phyloP scores from a whole-genome alignment of 768 basidiomycete genomes.

The Filobasidium floriforme region DNA sequence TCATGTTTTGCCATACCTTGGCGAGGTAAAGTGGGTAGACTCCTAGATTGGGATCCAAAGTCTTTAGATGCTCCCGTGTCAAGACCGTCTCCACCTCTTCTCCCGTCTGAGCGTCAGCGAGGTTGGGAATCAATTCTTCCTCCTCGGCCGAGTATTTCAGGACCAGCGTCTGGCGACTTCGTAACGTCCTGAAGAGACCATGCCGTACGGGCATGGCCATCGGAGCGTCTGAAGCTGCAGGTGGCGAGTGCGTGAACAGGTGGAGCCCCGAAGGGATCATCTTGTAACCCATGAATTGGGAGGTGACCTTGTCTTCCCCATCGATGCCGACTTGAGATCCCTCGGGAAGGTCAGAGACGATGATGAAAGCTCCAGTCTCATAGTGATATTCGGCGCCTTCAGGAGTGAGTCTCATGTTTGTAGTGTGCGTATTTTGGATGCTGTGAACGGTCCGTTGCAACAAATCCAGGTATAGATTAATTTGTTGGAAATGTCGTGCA shows the following conservation, averaged over 20 bases:
- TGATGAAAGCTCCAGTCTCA: conserved; percentile 42
- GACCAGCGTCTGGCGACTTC: conserved; percentile 28
- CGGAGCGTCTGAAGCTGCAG: conserved; percentile 20
- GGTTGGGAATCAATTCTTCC: conserved; percentile 30
- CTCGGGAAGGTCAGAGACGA: conserved; percentile 39
- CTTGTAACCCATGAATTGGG: conserved; percentile 44
- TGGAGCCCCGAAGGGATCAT: conserved; percentile 47
- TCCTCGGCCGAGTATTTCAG: conserved; percentile 33
- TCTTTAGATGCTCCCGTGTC: conserved; percentile 42
- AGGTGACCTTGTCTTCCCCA: conserved; percentile 37
- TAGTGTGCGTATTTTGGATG: background rate
- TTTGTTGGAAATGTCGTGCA: too few relatives aligned
- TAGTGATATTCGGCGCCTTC: conserved; percentile 40
- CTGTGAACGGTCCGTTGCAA: background rate
- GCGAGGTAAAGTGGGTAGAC: conserved; percentile 42
- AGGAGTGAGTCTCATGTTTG: conserved; percentile 30
- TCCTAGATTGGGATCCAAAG: conserved; percentile 44
- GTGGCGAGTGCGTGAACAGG: conserved; percentile 41
- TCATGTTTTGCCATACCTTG: conserved; percentile 36
- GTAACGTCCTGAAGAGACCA: conserved; percentile 34
- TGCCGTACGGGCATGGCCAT: conserved; percentile 35
- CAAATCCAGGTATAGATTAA: too few relatives aligned
- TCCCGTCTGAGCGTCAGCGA: conserved; percentile 9
- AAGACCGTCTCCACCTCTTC: conserved; percentile 26
- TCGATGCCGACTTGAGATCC: conserved; percentile 46